Conservation (phyloP, 495 filamentous ascomycete species). For the Xylaria flabelliformis region DNA sequence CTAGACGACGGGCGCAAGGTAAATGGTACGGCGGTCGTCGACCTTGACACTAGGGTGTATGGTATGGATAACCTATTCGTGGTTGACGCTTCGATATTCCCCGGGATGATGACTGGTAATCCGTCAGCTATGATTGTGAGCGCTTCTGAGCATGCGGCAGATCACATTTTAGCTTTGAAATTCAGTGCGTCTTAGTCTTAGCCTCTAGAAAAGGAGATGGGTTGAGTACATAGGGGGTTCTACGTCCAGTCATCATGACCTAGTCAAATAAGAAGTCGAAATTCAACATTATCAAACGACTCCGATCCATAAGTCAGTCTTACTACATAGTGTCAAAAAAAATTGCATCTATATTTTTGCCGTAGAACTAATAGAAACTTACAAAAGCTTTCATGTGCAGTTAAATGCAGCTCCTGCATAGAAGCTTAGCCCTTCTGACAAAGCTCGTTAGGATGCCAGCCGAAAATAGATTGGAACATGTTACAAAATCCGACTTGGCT, state of each 20-base stretch:
- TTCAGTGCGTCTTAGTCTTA: not conserved
- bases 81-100: slow-evolving; percentile 41
- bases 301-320: not conserved
- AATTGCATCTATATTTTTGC: not conserved
- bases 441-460: not conserved
- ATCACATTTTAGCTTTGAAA: slow-evolving; percentile 56
- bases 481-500: not conserved
- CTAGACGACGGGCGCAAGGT: slow-evolving; percentile 58
- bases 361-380: not conserved
- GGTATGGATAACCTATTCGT: slow-evolving; percentile 61
- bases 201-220: not conserved
- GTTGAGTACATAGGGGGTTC: not conserved
- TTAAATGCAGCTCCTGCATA: not conserved
- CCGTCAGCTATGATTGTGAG: slow-evolving; percentile 60
- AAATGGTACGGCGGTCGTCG: slow-evolving; percentile 62
- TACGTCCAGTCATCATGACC: not conserved
- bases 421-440: not conserved
- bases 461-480: not conserved
- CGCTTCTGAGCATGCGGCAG: slow-evolving; percentile 58
- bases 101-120: slow-evolving; percentile 62
- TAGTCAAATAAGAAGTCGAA: not conserved
- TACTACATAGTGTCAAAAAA: not conserved
- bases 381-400: not conserved
- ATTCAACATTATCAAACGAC: not conserved
- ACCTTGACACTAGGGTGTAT: slow-evolving; percentile 62